These are phyloP conservation scores for Peronospora farinosa DNA, from an alignment of 352 stramenopile species.

Conservation along the genomic window DNA sequence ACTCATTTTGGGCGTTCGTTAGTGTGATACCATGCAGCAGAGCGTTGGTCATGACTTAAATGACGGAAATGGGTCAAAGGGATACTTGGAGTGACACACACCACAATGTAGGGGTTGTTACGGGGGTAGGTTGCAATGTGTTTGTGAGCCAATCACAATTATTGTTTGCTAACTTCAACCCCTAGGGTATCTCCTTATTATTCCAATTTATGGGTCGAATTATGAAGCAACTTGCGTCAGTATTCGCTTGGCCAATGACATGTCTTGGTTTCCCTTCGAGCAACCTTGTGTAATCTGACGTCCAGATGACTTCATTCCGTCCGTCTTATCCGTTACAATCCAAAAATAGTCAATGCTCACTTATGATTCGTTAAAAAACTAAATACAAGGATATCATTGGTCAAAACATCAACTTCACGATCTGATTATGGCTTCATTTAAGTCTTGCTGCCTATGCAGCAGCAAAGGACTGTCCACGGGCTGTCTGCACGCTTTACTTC, in stretches of 20 bases:
- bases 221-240: slow-evolving; percentile 3
- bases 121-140: no score
- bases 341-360: slow-evolving; percentile 15
- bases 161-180: slow-evolving; percentile 10
- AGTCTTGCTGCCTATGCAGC: slow-evolving; percentile 15
- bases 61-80: slow-evolving; percentile 8
- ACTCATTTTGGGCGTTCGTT: slow-evolving; percentile 47
- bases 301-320: neutral
- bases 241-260: slow-evolving; percentile 3
- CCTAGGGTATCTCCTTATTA: neutral
- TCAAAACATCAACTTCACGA: slow-evolving; percentile 1
- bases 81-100: slow-evolving; percentile 1
- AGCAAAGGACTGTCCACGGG: slow-evolving; percentile 17
- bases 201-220: neutral
- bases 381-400: slow-evolving; percentile 4
- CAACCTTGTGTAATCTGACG: slow-evolving; percentile 2
- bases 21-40: slow-evolving; percentile 52
- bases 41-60: slow-evolving; percentile 29
- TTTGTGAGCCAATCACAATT: slow-evolving; percentile 8
- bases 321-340: slow-evolving; percentile 17
- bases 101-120: neutral
- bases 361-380: slow-evolving; percentile 6
- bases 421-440: slow-evolving; percentile 25
- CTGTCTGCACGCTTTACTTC: neutral
- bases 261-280: neutral